These are phyloP conservation scores for Aspergillus pseudoterreus DNA, from an alignment of 2,329 filamentous ascomycete genomes.

Conservation along the genomic window DNA sequence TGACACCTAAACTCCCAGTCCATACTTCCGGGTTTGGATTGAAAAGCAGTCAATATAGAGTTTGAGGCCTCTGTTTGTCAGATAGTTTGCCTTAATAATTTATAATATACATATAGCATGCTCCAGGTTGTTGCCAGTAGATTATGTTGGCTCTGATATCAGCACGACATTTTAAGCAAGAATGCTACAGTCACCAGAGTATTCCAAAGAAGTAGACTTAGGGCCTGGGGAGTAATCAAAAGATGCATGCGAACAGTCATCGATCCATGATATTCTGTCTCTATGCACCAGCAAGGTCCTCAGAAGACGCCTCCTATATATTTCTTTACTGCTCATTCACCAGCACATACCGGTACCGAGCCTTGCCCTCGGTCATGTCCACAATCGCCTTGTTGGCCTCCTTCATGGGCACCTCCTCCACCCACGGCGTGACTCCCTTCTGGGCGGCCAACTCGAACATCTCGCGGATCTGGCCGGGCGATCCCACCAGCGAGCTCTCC, in stretches of 20 bases:
- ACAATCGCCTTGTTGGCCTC: constrained; percentile 43
- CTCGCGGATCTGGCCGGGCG: constrained; percentile 39
- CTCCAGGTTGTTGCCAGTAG: constrained; percentile 1
- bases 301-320: constrained; percentile 6
- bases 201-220: too few relatives aligned
- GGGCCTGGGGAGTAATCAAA: background rate
- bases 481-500: constrained; percentile 45
- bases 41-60: constrained; percentile 2
- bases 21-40: background rate
- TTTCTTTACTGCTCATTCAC: constrained; percentile 32
- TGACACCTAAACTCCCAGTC: constrained; percentile 3
- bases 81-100: constrained; percentile 2
- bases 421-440: constrained; percentile 40
- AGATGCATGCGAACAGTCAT: background rate
- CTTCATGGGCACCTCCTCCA: constrained; percentile 41
- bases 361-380: constrained; percentile 44
- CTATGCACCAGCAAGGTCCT: background rate
- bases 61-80: constrained; percentile 1
- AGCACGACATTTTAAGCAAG: too few relatives aligned
- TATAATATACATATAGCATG: constrained; percentile 4
- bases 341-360: constrained; percentile 46
- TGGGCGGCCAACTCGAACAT: constrained; percentile 43
- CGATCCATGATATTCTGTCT: background rate
- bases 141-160: too few relatives aligned
- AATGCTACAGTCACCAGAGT: too few relatives aligned